These are phyloP conservation scores for Solanum hybrid DNA, from an alignment of 305 asterid genomes.

Conservation along the genomic window DNA sequence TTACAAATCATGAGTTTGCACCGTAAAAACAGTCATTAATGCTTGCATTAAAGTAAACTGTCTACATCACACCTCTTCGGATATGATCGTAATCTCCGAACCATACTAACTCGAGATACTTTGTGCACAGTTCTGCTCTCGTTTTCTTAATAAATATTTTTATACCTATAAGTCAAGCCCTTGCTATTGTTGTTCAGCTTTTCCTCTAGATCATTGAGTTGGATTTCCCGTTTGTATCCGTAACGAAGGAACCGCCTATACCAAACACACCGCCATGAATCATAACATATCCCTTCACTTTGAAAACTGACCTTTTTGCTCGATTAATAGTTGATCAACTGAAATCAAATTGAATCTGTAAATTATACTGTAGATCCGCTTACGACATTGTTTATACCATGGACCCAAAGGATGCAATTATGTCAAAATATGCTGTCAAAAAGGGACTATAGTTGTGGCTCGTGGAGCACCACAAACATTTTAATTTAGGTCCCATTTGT, in stretches of 20 bases:
- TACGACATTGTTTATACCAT: not conserved
- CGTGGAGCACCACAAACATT: not conserved
- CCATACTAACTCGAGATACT: not conserved
- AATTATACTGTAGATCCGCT: not conserved
- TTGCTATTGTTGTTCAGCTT: not conserved
- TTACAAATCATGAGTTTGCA: not conserved
- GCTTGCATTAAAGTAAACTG: no score
- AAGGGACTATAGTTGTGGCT: not conserved
- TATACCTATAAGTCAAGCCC: not conserved
- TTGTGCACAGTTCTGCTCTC: not conserved
- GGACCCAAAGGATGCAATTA: not conserved
- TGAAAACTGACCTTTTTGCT: not conserved
- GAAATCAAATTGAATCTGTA: fast-evolving
- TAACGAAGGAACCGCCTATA: fast-evolving
- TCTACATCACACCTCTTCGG: not conserved
- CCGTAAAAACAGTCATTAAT: not conserved
- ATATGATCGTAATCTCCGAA: not conserved
- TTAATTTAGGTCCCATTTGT: not conserved
- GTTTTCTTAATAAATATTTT: no score
- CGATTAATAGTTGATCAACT: not conserved
- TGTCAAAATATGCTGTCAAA: constrained; percentile 1
- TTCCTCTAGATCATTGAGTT: not conserved
- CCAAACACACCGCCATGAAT: not conserved
- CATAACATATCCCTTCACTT: not conserved
- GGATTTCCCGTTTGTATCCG: not conserved